Evolutionary conservation across 2,329 filamentous ascomycete species (phyloP), one percentile per base, ranked within the genome.

Genomic region (Botryotinia convoluta): DNA sequence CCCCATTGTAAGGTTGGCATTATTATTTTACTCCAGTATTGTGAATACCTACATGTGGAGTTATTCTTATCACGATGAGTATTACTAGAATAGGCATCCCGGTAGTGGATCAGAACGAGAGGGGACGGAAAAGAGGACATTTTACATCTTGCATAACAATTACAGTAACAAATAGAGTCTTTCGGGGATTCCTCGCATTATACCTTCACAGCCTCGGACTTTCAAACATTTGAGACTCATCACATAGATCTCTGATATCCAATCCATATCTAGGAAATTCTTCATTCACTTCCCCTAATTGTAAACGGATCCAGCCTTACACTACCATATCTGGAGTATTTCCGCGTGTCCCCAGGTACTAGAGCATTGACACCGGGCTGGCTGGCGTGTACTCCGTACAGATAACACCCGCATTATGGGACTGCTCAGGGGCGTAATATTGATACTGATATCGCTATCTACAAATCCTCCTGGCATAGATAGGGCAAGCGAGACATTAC

Each of bases 301-400:
- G 5, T 29, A 16, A 67, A 54, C n/a, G 45, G 64, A 57, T 42
- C 35, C 35, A 42, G 48, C 48, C 48, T 39, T 51, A 45, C 29
- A 65, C 42, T 48, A 48, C 62, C 42, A 48, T 67, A 69, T 57
- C 48, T 69, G 48, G n/a, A 54, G 48, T 57, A 6, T 42, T 57
- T 42, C 48, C 35, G 35, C 45, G 16, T 29, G 22, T n/a, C 48
- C 64, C 64, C 64, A 57, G 35, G n/a, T 68, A 57, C 35, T 37
- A 16, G n/a, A 69, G 65, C 65, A 69, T 69, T 22, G 65, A 69
- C 37, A 69, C 48, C 65, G 32, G 48, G 65, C 65, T 65, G 63
- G 63, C 63, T 57, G 65, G 65, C 65, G 35, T 69, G 39, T 63
- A 14, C n/a, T 29, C 18, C 48, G 26, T 54, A 57, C 45, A 68